These are phyloP conservation scores for Podila clonocystis DNA, from an alignment of 192 early-diverging fungal species.

Conservation along the genomic window DNA sequence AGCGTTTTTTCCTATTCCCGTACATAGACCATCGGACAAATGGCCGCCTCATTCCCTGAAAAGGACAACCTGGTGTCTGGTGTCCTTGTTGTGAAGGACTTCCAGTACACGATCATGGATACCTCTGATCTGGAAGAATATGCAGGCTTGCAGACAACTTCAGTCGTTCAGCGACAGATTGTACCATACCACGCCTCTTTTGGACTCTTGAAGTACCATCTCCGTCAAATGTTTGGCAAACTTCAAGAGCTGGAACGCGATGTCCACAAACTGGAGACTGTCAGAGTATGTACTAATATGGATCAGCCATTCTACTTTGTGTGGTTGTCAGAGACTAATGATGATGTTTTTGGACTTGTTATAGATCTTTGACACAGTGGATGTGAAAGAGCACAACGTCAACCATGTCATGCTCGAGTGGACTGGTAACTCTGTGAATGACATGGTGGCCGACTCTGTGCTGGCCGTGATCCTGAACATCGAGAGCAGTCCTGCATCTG, in stretches of 20 bases:
- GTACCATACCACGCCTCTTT: constrained; percentile 83
- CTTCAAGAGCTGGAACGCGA: constrained; percentile 59
- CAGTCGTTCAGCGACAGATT: constrained; percentile 79
- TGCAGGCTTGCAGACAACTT: constrained; percentile 79
- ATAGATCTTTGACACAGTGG: constrained; percentile 70
- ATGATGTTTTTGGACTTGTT: not conserved
- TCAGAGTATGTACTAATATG: constrained; percentile 28
- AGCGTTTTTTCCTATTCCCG: not conserved
- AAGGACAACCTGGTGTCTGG: constrained; percentile 77
- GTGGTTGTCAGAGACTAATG: not conserved
- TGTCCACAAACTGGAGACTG: constrained; percentile 32
- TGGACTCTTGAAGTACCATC: constrained; percentile 85
- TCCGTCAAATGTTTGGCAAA: constrained; percentile 94
- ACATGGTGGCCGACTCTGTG: constrained; percentile 97
- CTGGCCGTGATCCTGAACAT: constrained; percentile 86
- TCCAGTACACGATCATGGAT: constrained; percentile 87
- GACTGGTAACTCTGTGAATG: constrained; percentile 90
- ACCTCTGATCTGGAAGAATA: constrained; percentile 85
- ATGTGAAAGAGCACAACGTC: constrained; percentile 67
- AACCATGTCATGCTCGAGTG: constrained; percentile 87
- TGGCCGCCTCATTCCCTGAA: constrained; percentile 80
- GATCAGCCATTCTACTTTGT: no score
- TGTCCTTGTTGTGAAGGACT: constrained; percentile 90
- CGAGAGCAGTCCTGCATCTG: constrained; percentile 88
- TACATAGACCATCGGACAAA: constrained; percentile 78